These are phyloP conservation scores for Daphne laureola DNA, from an alignment of 441 rosid genomes.

Conservation along the genomic window DNA sequence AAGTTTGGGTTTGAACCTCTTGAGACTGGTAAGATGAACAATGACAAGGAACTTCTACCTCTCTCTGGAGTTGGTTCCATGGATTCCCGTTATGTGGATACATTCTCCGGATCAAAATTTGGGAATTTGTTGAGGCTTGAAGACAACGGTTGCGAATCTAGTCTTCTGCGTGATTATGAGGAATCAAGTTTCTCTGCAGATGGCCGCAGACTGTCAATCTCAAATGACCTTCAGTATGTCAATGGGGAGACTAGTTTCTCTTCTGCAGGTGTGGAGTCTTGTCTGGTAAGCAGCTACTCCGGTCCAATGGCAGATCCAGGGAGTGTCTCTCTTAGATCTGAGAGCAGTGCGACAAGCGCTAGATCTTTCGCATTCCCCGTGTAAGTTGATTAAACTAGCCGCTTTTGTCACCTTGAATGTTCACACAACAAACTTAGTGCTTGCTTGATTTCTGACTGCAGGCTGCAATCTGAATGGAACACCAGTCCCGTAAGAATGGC, in stretches of 20 bases:
- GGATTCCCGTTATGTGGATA: too few relatives aligned
- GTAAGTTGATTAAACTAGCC: slow-evolving; percentile 26
- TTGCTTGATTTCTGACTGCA: slow-evolving; percentile 18
- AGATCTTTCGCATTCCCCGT: slow-evolving; percentile 85
- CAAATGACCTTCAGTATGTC: slow-evolving; percentile 21
- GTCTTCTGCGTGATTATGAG: too few relatives aligned
- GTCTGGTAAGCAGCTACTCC: slow-evolving; percentile 52
- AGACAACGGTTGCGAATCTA: too few relatives aligned
- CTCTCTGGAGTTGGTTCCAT: too few relatives aligned
- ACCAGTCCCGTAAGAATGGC: slow-evolving; percentile 90
- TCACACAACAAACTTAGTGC: not conserved
- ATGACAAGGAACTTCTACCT: too few relatives aligned
- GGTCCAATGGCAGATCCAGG: slow-evolving; percentile 68
- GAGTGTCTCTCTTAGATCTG: slow-evolving; percentile 69
- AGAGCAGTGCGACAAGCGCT: slow-evolving; percentile 83
- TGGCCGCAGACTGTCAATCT: slow-evolving; percentile 14
- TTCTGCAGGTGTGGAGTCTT: slow-evolving; percentile 41
- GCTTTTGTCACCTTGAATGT: not conserved
- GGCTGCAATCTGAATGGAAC: slow-evolving; percentile 84
- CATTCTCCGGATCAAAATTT: too few relatives aligned
- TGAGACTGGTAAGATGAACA: slow-evolving; percentile 10
- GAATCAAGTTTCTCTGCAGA: slow-evolving; percentile 6
- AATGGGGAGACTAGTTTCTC: slow-evolving; percentile 78
- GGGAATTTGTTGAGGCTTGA: too few relatives aligned
- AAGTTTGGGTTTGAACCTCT: slow-evolving; percentile 9